Evolutionary conservation across 805 yeast genomes (phyloP), one percentile per base, ranked within the genome.

Genomic region (Nakazawaea peltata): DNA sequence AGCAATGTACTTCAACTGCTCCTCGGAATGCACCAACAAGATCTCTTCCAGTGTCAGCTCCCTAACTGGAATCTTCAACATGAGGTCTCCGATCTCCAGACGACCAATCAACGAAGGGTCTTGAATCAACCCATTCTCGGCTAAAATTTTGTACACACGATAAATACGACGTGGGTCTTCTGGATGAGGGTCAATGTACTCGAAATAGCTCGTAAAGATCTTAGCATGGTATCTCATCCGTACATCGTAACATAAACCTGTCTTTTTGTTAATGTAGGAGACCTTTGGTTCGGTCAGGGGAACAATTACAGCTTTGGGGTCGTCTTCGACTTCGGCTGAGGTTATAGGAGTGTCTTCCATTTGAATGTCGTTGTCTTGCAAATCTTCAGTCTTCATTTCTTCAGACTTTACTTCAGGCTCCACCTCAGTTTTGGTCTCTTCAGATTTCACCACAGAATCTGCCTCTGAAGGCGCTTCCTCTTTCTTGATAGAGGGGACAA

Each of bases 141-240:
- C 97, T 29, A 92, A 68, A 28, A 83, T 81, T 59, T 92, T 87
- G 63, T 92, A 92, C 31, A 92, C 84, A 38, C 97, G 71, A 59
- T 88, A 92, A 25, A 90, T 88, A 46, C 99, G 75, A 43, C 98
- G 71, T 9, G 99, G 99, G 53, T 92, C 98, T 56, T 92, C 99
- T 4, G 99, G 99, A 54, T 92, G 99, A 2, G 97, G 98, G 53
- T 92, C 98, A 34, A 90, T 85, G 57, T 90, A 90, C 56, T 90
- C 96, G 48, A 75, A 83, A 46, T 90, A 85, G 2, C 92, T 81
- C 3, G 95, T 85, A 60, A 83, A 88, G 35, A 92, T 80, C 53
- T 87, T 85, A 26, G 97, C 95, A 55, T 92, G 99, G 56, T 90
- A 92, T 42, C 98, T 70, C 97, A 92, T 92, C 43, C 97, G 69